Base-by-base conservation (phyloP, 495 filamentous ascomycete species). In the Neurospora terricola region DNA sequence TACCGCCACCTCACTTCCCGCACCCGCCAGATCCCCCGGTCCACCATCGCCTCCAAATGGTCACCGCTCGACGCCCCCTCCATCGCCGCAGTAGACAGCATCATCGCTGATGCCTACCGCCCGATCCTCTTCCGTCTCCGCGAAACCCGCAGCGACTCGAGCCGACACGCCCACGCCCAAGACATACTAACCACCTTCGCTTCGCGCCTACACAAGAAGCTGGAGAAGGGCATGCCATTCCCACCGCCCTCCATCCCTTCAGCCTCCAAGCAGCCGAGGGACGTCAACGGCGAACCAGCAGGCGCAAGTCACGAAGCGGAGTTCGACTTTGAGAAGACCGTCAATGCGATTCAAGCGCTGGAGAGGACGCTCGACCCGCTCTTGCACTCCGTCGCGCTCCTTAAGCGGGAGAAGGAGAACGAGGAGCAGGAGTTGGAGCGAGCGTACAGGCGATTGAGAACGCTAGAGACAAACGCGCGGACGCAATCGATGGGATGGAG, bases 31-130 rank as follows among this genome's bases (percentile, higher is more conserved):
- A 80, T 86, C 23, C 79, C 82, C 18, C 83, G 79, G 30, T 75
- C 84, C 12, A 79, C 81, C 62, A 83, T 86, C 74, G 73, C 81
- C 34, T 74, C 82, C n/a, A 86, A 84, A 72, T 86, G 85, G 85
- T 76, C 76, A 12, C 73, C 82, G 9, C 82, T 86, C 21, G 79
- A 82, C 8, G 66, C 74, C 0, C 75, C 80, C 16, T 81, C 85
- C 62, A 73, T 86, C 69, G 62, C 76, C 21, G 80, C 79, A 69
- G 75, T 85, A 18, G 73, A 81, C n/a, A 43, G 69, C 23, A 79
- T 85, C 69, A 75, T 86, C 18, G 69, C 80, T n/a, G 78, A 82
- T 45, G 77, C 80, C 62, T 77, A 78, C 23, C 80, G 77, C 5
- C 80, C 84, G 2, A 80, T 85, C 12, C 82, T 86, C 45, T 78